phyloP scores from a whole-genome alignment of 805 yeast genomes.

The Suhomyces prunicola region DNA sequence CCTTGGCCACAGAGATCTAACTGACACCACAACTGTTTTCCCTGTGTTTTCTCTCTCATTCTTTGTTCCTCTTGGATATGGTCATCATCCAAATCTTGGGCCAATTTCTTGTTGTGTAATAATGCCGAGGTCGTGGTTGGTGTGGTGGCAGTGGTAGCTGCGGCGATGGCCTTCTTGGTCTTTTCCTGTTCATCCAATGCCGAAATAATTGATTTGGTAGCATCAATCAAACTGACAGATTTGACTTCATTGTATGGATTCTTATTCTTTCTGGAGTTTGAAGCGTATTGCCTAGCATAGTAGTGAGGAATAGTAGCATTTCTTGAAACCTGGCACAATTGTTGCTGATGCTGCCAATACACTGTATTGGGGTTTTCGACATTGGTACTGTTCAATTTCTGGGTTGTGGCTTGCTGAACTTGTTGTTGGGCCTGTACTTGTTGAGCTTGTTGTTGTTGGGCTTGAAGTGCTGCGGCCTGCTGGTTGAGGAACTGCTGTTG shows the following conservation, averaged over 20 bases:
- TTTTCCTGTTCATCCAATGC: conserved; percentile 44
- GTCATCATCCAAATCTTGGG: conserved; percentile 52
- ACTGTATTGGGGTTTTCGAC: conserved; percentile 41
- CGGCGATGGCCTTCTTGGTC: conserved; percentile 20
- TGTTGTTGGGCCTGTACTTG: conserved; percentile 12
- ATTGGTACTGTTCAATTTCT: conserved; percentile 32
- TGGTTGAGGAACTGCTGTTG: conserved; percentile 12
- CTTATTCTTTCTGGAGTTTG: conserved; percentile 51
- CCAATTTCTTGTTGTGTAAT: conserved; percentile 41
- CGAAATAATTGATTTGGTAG: conserved; percentile 37
- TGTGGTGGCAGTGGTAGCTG: conserved; percentile 33
- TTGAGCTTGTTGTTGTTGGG: conserved; percentile 6
- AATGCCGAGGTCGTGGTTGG: conserved; percentile 26
- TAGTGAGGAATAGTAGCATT: conserved; percentile 65
- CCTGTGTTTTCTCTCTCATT: conserved; percentile 54
- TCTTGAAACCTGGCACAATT: conserved; percentile 69
- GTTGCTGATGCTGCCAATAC: conserved; percentile 79
- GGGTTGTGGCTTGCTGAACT: conserved; percentile 15
- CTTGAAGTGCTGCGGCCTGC: conserved; percentile 9
- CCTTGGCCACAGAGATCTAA: conserved; percentile 91
- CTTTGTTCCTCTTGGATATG: conserved; percentile 53
- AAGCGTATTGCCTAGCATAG: conserved; percentile 82
- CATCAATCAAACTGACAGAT: conserved; percentile 38
- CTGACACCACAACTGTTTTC: conserved; percentile 90
- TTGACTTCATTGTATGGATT: conserved; percentile 37